phyloP scores from a whole-genome alignment of 2,329 filamentous ascomycete genomes.

The Neonectria magnoliae region DNA sequence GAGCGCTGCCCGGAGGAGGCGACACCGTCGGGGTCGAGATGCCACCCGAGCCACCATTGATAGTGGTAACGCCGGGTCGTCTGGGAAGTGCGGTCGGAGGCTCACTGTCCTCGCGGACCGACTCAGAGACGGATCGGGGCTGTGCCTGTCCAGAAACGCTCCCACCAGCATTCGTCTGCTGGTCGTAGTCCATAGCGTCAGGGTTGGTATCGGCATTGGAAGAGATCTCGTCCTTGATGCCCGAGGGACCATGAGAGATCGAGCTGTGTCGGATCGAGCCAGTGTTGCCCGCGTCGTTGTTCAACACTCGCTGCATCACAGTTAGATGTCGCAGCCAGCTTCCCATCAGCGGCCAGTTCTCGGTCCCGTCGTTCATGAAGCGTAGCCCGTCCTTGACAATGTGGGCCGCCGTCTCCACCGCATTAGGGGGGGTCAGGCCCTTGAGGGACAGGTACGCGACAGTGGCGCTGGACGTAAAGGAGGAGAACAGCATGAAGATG shows the following conservation, averaged over 20 bases:
- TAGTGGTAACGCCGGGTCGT: conserved; percentile 66
- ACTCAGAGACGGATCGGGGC: conserved; percentile 51
- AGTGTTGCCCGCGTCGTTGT: conserved; percentile 58
- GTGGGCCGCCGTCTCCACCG: conserved; percentile 65
- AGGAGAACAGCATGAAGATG: conserved; percentile 71
- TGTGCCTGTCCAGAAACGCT: conserved; percentile 43
- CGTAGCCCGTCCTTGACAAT: conserved; percentile 68
- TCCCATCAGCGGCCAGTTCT: conserved; percentile 68
- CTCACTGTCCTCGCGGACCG: conserved; percentile 62
- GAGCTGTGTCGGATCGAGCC: conserved; percentile 49
- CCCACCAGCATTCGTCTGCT: conserved; percentile 43
- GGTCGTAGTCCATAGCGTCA: conserved; percentile 68
- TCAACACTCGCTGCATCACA: conserved; percentile 70
- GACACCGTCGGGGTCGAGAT: conserved; percentile 60
- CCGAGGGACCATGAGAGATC: conserved; percentile 41
- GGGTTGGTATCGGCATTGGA: conserved; percentile 66
- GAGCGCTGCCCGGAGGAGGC: conserved; percentile 48
- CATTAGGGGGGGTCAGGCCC: conserved; percentile 65
- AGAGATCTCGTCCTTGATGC: conserved; percentile 63
- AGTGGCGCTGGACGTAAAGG: conserved; percentile 69
- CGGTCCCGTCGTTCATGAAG: conserved; percentile 67
- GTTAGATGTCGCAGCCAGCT: conserved; percentile 69
- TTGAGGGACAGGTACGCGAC: conserved; percentile 71
- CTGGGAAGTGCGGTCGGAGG: conserved; percentile 60
- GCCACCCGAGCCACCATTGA: conserved; percentile 65